These are phyloP conservation scores for Apiospora phragmitis DNA, from an alignment of 2,329 filamentous ascomycete species.

Conservation along the genomic window DNA sequence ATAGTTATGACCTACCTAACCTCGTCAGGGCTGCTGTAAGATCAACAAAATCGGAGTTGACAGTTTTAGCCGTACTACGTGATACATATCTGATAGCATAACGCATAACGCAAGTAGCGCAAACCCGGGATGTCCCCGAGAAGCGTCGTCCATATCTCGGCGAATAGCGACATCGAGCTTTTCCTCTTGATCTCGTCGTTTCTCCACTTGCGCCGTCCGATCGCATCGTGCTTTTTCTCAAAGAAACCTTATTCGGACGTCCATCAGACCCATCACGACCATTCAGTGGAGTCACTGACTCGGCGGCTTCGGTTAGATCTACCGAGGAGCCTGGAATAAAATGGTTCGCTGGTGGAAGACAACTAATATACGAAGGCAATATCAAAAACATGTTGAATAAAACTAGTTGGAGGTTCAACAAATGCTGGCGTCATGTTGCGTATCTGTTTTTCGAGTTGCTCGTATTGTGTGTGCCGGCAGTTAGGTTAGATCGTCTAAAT, in stretches of 20 bases:
- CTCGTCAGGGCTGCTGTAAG: no score
- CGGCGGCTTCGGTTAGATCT: background rate
- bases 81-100: no score
- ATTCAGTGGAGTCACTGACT: background rate
- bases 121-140: background rate
- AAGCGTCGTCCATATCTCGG: background rate
- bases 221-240: background rate
- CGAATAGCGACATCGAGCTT: background rate
- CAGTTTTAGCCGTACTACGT: background rate
- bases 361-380: background rate
- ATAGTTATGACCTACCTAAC: background rate
- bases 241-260: background rate
- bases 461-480: background rate
- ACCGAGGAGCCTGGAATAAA: background rate
- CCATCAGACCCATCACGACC: background rate
- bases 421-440: background rate
- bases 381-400: background rate
- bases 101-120: background rate
- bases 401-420: no score
- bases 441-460: background rate
- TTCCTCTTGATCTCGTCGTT: background rate
- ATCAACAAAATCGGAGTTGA: background rate
- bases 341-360: background rate
- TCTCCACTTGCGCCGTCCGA: background rate
- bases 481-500: background rate